Percentiles rank a stretch among this genome's conserved stretches.
Evolutionary conservation across 2,329 filamentous ascomycete species (phyloP).

Genomic region (Pseudopyricularia javanii): DNA sequence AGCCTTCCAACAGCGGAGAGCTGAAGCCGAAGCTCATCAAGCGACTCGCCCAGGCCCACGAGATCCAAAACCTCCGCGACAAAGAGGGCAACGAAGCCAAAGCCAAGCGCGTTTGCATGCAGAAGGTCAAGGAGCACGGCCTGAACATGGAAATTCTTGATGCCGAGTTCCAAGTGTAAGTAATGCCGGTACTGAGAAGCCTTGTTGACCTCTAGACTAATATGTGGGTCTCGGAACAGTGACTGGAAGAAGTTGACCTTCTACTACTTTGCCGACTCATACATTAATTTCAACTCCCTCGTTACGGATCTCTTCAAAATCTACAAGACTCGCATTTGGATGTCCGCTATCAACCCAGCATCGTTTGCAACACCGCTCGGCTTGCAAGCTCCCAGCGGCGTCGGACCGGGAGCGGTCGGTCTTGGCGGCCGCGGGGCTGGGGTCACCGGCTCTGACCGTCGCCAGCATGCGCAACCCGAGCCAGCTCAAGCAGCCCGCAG

Average conservation of each 20-base stretch:
- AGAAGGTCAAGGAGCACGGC: constrained; percentile 89
- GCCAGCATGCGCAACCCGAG: constrained; percentile 21
- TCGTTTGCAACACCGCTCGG: constrained; percentile 75
- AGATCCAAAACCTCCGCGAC: constrained; percentile 77
- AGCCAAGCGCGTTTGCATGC: constrained; percentile 90
- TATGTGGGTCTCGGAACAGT: constrained; percentile 33
- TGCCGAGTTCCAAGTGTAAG: constrained; percentile 96
- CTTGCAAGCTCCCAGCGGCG: constrained; percentile 55
- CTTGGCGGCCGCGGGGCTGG: constrained; percentile 32
- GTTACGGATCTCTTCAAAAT: constrained; percentile 98
- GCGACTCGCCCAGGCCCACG: constrained; percentile 80
- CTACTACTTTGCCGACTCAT: constrained; percentile 95
- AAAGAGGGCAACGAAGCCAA: constrained; percentile 98
- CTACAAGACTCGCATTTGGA: constrained; percentile 99
- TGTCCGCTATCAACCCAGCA: constrained; percentile 97
- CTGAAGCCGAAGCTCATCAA: constrained; percentile 96
- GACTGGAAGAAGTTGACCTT: constrained; percentile 99
- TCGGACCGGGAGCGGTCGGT: constrained; percentile 54
- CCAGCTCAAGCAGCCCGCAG: constrained; percentile 3
- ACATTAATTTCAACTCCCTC: constrained; percentile 97
- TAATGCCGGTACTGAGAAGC: background rate
- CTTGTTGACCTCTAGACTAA: constrained; percentile 10
- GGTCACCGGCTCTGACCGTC: constrained; percentile 28
- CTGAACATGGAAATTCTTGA: constrained; percentile 95
- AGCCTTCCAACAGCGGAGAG: constrained; percentile 53